Conservation (phyloP, 2,329 filamentous ascomycete genomes). For the Massarina eburnea region DNA sequence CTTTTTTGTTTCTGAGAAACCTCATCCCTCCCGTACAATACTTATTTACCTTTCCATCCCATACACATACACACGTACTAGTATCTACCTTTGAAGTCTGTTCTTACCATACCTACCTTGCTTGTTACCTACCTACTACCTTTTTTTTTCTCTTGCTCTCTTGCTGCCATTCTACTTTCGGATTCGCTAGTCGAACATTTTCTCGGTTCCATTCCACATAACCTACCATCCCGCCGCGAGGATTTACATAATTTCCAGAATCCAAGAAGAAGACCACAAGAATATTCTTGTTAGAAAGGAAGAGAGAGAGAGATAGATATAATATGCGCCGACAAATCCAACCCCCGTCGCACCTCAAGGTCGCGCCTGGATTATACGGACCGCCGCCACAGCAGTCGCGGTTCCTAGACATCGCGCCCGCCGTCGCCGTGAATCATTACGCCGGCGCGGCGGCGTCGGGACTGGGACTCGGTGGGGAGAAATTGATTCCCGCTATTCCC, state of each 20-base stretch:
- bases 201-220: neutral
- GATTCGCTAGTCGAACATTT: neutral
- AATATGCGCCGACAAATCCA: slow-evolving; percentile 38
- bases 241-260: neutral
- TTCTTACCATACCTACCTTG: too few relatives aligned
- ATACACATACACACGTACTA: too few relatives aligned
- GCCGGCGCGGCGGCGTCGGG: slow-evolving; percentile 4
- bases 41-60: neutral
- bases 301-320: neutral
- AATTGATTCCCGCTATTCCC: slow-evolving; percentile 41
- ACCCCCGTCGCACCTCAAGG: slow-evolving; percentile 35
- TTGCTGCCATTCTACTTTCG: too few relatives aligned
- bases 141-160: neutral
- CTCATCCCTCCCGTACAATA: neutral
- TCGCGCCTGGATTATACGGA: slow-evolving; percentile 24
- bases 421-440: slow-evolving; percentile 38
- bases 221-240: too few relatives aligned
- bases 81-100: too few relatives aligned
- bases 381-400: neutral
- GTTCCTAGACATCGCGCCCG: slow-evolving; percentile 3
- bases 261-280: neutral
- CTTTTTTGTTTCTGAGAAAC: neutral
- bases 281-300: too few relatives aligned
- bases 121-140: neutral
- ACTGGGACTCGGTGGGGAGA: slow-evolving; percentile 21